Percentiles rank a stretch among this genome's conserved stretches.
These are phyloP conservation scores for Paramecium bursaria DNA, from an alignment of 73 alveolate genomes.

Conservation along the genomic window DNA sequence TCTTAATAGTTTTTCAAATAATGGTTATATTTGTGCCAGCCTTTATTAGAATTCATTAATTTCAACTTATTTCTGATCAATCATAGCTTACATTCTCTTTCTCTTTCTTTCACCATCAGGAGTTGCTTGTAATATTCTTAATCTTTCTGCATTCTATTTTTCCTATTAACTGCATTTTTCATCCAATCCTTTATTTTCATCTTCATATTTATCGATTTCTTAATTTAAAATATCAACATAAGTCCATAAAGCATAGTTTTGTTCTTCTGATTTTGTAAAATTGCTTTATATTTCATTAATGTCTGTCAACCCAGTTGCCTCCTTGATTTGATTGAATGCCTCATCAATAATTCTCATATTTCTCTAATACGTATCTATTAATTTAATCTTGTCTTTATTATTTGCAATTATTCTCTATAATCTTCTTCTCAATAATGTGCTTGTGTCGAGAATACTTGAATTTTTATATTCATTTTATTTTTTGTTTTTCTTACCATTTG, in stretches of 20 bases:
- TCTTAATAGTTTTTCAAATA: slow-evolving; percentile 5
- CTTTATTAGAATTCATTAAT: slow-evolving; percentile 25
- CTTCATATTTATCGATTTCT: slow-evolving; percentile 65
- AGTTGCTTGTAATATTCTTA: slow-evolving; percentile 57
- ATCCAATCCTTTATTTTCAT: slow-evolving; percentile 48
- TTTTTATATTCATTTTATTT: slow-evolving; percentile 36
- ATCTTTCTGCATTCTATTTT: slow-evolving; percentile 59
- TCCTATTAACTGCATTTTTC: slow-evolving; percentile 57
- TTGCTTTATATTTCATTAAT: slow-evolving; percentile 63
- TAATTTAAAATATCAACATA: slow-evolving; percentile 64
- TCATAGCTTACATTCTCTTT: slow-evolving; percentile 31
- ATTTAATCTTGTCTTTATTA: slow-evolving; percentile 67
- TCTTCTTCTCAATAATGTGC: slow-evolving; percentile 64
- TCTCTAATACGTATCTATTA: slow-evolving; percentile 64
- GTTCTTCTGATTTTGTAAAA: slow-evolving; percentile 66
- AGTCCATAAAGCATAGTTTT: slow-evolving; percentile 67
- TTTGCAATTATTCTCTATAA: slow-evolving; percentile 63
- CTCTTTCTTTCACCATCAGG: slow-evolving; percentile 68
- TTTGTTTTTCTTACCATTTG: background rate
- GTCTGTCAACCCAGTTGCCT: slow-evolving; percentile 70
- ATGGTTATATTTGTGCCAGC: slow-evolving; percentile 40
- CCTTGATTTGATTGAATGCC: slow-evolving; percentile 69
- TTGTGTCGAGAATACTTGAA: slow-evolving; percentile 51
- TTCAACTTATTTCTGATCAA: slow-evolving; percentile 52
- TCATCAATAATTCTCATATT: slow-evolving; percentile 70